phyloP scores from a whole-genome alignment of 2,329 filamentous ascomycete genomes.

The Alternaria gaisen region DNA sequence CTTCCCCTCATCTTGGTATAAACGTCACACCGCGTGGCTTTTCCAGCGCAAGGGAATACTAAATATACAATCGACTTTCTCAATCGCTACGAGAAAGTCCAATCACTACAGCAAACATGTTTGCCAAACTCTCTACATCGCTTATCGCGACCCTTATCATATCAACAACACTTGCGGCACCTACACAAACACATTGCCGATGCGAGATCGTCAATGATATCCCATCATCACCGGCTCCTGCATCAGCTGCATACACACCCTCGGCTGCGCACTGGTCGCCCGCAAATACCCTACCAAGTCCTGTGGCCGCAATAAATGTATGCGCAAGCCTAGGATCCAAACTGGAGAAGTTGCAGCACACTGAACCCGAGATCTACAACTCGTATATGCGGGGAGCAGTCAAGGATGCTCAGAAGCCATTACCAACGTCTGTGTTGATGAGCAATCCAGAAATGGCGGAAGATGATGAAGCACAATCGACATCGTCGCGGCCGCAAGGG shows the following conservation, averaged over 20 bases:
- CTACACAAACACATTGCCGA: constrained; percentile 41
- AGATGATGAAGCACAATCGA: constrained; percentile 7
- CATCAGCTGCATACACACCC: constrained; percentile 26
- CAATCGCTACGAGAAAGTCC: neutral
- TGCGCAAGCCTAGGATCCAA: constrained; percentile 37
- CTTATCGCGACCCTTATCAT: constrained; percentile 20
- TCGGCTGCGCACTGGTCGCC: constrained; percentile 33
- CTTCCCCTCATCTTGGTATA: constrained; percentile 1
- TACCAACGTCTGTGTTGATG: constrained; percentile 32
- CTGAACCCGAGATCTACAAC: constrained; percentile 38
- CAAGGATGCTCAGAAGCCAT: constrained; percentile 21
- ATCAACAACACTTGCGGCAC: constrained; percentile 24
- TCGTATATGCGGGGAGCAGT: constrained; percentile 27
- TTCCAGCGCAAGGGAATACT: neutral
- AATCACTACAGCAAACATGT: constrained; percentile 16
- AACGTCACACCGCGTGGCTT: constrained; percentile 2
- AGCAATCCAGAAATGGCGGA: neutral
- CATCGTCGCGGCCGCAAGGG: constrained; percentile 14
- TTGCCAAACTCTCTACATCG: constrained; percentile 22
- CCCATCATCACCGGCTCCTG: constrained; percentile 4
- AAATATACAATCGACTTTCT: neutral
- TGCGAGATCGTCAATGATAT: constrained; percentile 36
- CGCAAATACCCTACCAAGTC: constrained; percentile 24
- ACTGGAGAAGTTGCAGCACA: constrained; percentile 36
- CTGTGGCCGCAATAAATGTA: constrained; percentile 21